phyloP scores from a whole-genome alignment of 352 stramenopile species.

The Pythium pectinolyticum region DNA sequence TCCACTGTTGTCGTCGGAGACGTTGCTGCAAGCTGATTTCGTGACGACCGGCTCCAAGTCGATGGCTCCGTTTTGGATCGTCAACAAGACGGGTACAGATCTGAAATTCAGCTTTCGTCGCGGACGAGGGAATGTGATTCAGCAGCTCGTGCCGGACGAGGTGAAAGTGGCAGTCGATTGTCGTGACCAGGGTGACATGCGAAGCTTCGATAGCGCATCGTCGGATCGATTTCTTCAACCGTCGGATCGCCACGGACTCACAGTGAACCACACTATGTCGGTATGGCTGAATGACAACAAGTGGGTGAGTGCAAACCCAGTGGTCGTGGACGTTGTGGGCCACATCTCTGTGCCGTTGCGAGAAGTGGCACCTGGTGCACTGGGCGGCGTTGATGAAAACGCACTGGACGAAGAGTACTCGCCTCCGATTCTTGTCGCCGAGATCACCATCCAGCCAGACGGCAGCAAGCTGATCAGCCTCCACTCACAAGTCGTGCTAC shows the following conservation, averaged over 20 bases:
- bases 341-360: conserved; percentile 80
- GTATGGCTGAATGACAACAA: conserved; percentile 86
- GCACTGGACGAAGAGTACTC: conserved; percentile 57
- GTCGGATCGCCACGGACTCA: conserved; percentile 68
- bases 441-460: conserved; percentile 87
- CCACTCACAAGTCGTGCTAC: conserved; percentile 84
- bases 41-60: conserved; percentile 86
- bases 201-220: conserved; percentile 84
- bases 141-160: conserved; percentile 67
- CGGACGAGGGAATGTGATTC: conserved; percentile 74
- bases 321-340: conserved; percentile 86
- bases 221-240: conserved; percentile 76
- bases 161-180: conserved; percentile 82
- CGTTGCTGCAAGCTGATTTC: conserved; percentile 81
- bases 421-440: conserved; percentile 75
- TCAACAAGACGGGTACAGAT: conserved; percentile 82
- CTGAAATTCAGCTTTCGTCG: conserved; percentile 88
- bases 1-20: conserved; percentile 75
- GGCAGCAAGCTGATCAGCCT: conserved; percentile 88
- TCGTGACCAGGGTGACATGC: conserved; percentile 81
- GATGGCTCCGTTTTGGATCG: conserved; percentile 87
- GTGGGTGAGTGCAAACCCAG: conserved; percentile 84
- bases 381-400: conserved; percentile 29
- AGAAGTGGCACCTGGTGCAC: conserved; percentile 33
- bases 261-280: conserved; percentile 86